These are phyloP conservation scores for Paecilomyces sp. DNA, from an alignment of 2,329 filamentous ascomycete genomes.

Conservation along the genomic window DNA sequence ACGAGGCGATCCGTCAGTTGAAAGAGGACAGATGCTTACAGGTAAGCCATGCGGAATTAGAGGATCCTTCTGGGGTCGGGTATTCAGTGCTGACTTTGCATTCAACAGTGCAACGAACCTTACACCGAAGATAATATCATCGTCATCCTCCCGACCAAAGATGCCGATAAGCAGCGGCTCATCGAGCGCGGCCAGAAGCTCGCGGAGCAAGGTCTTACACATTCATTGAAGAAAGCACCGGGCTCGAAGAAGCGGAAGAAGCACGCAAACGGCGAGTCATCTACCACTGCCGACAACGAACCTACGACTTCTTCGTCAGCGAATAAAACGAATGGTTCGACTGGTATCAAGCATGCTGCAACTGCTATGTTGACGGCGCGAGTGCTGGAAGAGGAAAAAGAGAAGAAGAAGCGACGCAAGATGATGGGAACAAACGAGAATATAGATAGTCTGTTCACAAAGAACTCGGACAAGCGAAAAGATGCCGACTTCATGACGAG, in stretches of 20 bases:
- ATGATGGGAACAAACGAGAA: constrained; percentile 55
- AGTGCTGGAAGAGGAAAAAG: constrained; percentile 80
- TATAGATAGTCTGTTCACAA: constrained; percentile 48
- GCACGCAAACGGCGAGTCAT: constrained; percentile 41
- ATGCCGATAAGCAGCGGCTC: constrained; percentile 63
- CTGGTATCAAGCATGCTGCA: constrained; percentile 78
- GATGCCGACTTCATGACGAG: constrained; percentile 53
- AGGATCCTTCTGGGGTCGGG: not conserved
- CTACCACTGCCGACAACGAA: constrained; percentile 26
- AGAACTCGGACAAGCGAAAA: constrained; percentile 33
- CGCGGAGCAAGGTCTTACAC: constrained; percentile 64
- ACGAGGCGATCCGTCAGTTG: constrained; percentile 78
- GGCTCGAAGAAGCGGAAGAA: constrained; percentile 70
- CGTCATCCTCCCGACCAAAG: constrained; percentile 66
- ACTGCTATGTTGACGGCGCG: constrained; percentile 80
- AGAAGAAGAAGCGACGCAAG: constrained; percentile 71
- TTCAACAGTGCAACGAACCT: constrained; percentile 59
- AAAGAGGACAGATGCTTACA: constrained; percentile 54
- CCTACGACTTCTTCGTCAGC: not conserved
- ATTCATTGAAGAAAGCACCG: constrained; percentile 75
- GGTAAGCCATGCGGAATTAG: constrained; percentile 25
- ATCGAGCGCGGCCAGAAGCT: constrained; percentile 61
- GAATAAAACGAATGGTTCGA: constrained; percentile 18
- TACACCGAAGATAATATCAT: constrained; percentile 73
- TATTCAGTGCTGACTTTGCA: constrained; percentile 1